Percentiles rank a stretch among this genome's conserved stretches.
Evolutionary conservation across 768 basidiomycete genomes (phyloP).

Genomic region (Lanmaoa pseudosensibilis): DNA sequence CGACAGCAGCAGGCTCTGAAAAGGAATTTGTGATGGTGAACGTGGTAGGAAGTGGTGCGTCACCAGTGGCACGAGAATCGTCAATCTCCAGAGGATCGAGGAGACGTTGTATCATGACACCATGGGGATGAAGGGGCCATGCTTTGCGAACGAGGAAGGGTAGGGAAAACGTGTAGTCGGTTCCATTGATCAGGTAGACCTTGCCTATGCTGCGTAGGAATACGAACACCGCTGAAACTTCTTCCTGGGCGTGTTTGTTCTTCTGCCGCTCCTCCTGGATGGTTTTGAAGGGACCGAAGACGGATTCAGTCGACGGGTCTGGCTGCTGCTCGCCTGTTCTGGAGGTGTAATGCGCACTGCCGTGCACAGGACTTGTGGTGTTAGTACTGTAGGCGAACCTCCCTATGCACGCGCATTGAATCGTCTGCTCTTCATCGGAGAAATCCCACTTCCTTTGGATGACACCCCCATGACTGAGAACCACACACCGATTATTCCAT

Average conservation of each 20-base stretch:
- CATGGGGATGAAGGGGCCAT: conserved; percentile 78
- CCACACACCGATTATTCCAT: conserved; percentile 66
- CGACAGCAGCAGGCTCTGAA: conserved; percentile 70
- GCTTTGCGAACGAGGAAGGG: conserved; percentile 79
- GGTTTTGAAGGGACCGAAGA: conserved; percentile 47
- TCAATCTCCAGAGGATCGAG: conserved; percentile 65
- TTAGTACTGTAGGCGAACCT: conserved; percentile 56
- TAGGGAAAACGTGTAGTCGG: conserved; percentile 74
- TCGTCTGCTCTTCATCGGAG: conserved; percentile 62
- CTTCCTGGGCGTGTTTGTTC: conserved; percentile 35
- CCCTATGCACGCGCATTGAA: conserved; percentile 82
- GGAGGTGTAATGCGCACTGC: conserved; percentile 32
- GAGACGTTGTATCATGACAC: conserved; percentile 75
- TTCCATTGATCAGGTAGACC: conserved; percentile 68
- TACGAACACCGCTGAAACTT: conserved; percentile 66
- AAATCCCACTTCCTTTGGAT: conserved; percentile 76
- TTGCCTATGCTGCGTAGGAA: conserved; percentile 75
- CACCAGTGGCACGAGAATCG: conserved; percentile 65
- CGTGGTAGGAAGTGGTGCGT: conserved; percentile 72
- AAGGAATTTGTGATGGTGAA: conserved; percentile 79
- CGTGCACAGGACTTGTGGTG: conserved; percentile 24
- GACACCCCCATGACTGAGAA: conserved; percentile 65
- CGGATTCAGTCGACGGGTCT: conserved; percentile 22
- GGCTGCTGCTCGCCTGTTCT: conserved; percentile 15
- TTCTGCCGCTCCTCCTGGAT: conserved; percentile 41